phyloP scores from a whole-genome alignment of 306 rosid species.

The Pyrus communis region DNA sequence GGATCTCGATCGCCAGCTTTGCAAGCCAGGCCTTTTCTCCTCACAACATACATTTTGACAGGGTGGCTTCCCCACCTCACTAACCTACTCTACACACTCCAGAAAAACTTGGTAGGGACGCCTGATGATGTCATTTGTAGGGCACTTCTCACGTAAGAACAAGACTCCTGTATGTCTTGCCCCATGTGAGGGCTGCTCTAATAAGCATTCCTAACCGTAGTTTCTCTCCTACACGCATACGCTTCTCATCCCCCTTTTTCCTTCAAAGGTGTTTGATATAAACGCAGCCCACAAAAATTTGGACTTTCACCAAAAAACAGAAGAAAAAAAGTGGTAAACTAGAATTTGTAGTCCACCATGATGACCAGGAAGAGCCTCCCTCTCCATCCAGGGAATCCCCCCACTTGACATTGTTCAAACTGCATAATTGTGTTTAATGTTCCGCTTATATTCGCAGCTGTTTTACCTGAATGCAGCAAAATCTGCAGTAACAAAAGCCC shows the following conservation, averaged over 20 bases:
- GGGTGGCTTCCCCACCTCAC: conserved; percentile 40
- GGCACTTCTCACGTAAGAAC: not conserved
- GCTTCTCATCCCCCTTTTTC: conserved; percentile 45
- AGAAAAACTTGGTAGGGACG: not conserved
- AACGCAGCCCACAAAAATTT: conserved; percentile 58
- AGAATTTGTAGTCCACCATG: conserved; percentile 37
- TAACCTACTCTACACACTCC: conserved; percentile 22
- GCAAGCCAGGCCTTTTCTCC: conserved; percentile 47
- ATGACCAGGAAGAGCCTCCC: conserved; percentile 43
- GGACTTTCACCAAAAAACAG: conserved; percentile 39
- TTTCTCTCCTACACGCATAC: conserved; percentile 20
- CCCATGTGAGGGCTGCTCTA: no score
- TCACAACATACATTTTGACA: conserved; percentile 49
- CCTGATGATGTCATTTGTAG: not conserved
- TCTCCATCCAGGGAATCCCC: conserved; percentile 54
- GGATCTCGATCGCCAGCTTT: conserved; percentile 50
- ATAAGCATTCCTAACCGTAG: not conserved
- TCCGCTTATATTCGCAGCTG: conserved; percentile 25
- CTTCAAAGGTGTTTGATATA: conserved; percentile 33
- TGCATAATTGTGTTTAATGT: conserved; percentile 28
- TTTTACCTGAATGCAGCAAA: conserved; percentile 20
- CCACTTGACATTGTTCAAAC: conserved; percentile 17
- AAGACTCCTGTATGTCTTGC: no score
- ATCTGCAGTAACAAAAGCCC: conserved; percentile 26
- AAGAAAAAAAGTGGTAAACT: conserved; percentile 19